Evolutionary conservation across 768 basidiomycete species (phyloP).

Genomic region (Mycena epipterygia): DNA sequence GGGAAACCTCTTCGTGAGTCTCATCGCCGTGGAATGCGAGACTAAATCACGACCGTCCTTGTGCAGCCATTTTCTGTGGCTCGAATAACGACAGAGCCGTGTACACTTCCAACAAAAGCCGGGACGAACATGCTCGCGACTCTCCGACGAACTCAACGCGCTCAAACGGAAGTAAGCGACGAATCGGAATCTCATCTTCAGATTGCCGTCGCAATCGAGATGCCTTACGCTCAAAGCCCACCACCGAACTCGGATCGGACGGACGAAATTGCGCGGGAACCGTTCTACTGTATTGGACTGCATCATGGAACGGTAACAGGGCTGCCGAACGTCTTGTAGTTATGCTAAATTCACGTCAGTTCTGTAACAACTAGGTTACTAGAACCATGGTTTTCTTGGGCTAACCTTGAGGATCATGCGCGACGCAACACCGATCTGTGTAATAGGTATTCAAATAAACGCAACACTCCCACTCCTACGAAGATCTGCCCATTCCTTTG

Average conservation of each 20-base stretch:
- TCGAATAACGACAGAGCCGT: neutral
- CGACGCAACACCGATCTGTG: no score
- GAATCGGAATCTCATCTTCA: neutral
- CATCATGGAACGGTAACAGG: neutral
- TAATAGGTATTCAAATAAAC: slow-evolving; percentile 8
- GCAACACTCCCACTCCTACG: slow-evolving; percentile 3
- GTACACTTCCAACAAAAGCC: neutral
- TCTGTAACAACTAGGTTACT: no score
- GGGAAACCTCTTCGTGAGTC: neutral
- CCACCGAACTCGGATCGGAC: neutral
- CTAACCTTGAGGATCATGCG: no score
- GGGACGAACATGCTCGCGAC: no score
- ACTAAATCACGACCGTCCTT: no score
- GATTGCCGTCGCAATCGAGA: slow-evolving; percentile 5
- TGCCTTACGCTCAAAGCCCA: neutral
- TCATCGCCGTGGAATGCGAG: neutral
- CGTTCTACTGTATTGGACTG: neutral
- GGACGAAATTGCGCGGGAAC: neutral
- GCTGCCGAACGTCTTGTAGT: neutral
- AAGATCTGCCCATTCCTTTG: slow-evolving; percentile 22
- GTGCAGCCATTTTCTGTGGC: slow-evolving; percentile 5
- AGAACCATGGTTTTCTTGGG: no score
- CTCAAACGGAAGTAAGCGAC: neutral
- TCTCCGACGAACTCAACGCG: neutral
- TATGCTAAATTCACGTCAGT: neutral